These are phyloP conservation scores for Vanrija pseudolonga DNA, from an alignment of 1,284 basidiomycete species.

Conservation along the genomic window DNA sequence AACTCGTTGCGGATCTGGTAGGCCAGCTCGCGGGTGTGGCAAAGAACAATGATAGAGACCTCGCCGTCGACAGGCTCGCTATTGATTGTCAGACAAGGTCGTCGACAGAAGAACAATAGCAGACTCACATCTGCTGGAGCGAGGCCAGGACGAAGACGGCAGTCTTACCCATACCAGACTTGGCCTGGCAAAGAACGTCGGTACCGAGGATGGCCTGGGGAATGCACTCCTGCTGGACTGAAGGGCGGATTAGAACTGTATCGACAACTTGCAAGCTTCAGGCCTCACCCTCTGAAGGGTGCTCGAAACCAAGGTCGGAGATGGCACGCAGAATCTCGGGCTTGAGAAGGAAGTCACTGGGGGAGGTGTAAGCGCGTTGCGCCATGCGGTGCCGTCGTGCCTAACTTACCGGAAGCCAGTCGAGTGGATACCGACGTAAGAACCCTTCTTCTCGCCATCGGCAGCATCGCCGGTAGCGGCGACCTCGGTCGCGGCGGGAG, in stretches of 20 bases:
- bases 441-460: conserved; percentile 84
- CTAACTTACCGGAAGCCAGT: conserved; percentile 78
- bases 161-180: conserved; percentile 99
- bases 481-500: conserved; percentile 57
- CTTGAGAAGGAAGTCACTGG: conserved; percentile 92
- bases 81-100: conserved; percentile 1
- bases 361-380: neutral
- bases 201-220: conserved; percentile 99
- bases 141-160: conserved; percentile 98
- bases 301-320: conserved; percentile 98
- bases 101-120: neutral
- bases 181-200: conserved; percentile 99
- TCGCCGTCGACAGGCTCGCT: conserved; percentile 94
- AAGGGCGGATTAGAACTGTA: neutral
- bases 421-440: conserved; percentile 95
- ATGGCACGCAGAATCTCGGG: conserved; percentile 96
- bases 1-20: conserved; percentile 99
- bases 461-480: conserved; percentile 58
- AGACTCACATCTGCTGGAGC: conserved; percentile 76
- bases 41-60: conserved; percentile 94
- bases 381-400: too few relatives aligned
- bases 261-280: conserved; percentile 5
- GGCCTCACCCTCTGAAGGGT: conserved; percentile 90
- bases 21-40: conserved; percentile 98
- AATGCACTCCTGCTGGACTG: conserved; percentile 99